These are phyloP conservation scores for Pseudocercospora fijiensis DNA, from an alignment of 2,329 filamentous ascomycete genomes.

Conservation along the genomic window DNA sequence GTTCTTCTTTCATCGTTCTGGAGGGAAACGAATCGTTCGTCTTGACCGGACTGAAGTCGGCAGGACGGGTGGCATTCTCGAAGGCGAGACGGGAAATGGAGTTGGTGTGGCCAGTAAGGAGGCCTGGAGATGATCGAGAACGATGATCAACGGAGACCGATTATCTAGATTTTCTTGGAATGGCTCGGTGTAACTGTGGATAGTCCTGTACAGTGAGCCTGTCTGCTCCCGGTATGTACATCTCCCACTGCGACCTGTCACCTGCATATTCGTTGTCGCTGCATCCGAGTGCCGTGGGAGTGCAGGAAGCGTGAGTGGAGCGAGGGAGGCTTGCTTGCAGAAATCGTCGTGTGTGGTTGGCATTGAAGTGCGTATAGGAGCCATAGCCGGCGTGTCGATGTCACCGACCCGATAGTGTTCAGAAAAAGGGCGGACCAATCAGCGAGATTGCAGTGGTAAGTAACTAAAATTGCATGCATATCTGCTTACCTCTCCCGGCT, in stretches of 20 bases:
- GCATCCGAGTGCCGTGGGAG: not conserved
- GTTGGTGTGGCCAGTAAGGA: not conserved
- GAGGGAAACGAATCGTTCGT: not conserved
- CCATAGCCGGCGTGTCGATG: not conserved
- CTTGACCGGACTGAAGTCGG: not conserved
- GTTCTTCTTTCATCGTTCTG: not conserved
- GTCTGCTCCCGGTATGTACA: not conserved
- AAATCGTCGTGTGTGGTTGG: not conserved
- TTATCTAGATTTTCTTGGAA: not conserved
- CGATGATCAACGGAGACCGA: not conserved
- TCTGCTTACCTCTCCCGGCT: not conserved
- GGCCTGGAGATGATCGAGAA: not conserved
- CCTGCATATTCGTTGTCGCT: not conserved
- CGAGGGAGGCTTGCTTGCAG: constrained; percentile 2
- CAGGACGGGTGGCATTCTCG: not conserved
- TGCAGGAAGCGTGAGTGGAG: not conserved
- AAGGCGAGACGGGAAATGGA: not conserved
- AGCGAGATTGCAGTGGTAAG: not conserved
- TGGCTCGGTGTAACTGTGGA: not conserved
- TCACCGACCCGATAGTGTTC: not conserved
- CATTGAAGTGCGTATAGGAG: constrained; percentile 1
- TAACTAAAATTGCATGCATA: not conserved
- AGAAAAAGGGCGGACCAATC: not conserved
- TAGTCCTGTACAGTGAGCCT: not conserved
- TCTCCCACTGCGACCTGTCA: not conserved